phyloP scores from a whole-genome alignment of 2,329 filamentous ascomycete species.

The Domatiomyces catenatus region DNA sequence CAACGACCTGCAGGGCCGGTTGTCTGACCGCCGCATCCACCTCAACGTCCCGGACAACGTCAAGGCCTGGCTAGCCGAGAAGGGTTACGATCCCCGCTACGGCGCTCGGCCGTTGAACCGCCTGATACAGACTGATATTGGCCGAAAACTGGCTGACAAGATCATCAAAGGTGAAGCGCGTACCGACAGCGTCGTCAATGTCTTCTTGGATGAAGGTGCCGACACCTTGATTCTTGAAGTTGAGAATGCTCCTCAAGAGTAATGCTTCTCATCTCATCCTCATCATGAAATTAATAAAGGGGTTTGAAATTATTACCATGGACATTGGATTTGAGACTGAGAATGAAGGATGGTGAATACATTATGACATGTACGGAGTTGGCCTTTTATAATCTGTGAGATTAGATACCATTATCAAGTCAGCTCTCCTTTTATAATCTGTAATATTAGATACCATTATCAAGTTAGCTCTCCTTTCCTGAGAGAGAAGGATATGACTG shows the following conservation, averaged over 20 bases:
- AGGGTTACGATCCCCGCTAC: conserved; percentile 80
- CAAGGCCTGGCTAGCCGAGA: conserved; percentile 72
- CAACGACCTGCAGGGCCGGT: conserved; percentile 62
- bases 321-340: background rate
- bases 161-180: conserved; percentile 62
- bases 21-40: conserved; percentile 72
- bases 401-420: too few species aligned
- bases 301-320: background rate
- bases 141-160: conserved; percentile 74
- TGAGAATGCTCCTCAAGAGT: background rate
- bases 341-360: background rate
- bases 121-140: conserved; percentile 77
- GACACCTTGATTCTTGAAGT: background rate
- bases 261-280: background rate
- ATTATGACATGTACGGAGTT: background rate
- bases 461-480: too few species aligned
- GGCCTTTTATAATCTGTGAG: too few species aligned
- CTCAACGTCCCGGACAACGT: conserved; percentile 57
- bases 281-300: background rate
- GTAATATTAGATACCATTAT: too few species aligned
- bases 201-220: background rate
- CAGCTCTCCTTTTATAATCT: too few species aligned
- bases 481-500: too few species aligned
- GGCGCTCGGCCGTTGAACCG: conserved; percentile 83
- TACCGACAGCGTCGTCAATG: background rate